Evolutionary conservation across 805 yeast genomes (phyloP).

Genomic region (Suhomyces sp.): DNA sequence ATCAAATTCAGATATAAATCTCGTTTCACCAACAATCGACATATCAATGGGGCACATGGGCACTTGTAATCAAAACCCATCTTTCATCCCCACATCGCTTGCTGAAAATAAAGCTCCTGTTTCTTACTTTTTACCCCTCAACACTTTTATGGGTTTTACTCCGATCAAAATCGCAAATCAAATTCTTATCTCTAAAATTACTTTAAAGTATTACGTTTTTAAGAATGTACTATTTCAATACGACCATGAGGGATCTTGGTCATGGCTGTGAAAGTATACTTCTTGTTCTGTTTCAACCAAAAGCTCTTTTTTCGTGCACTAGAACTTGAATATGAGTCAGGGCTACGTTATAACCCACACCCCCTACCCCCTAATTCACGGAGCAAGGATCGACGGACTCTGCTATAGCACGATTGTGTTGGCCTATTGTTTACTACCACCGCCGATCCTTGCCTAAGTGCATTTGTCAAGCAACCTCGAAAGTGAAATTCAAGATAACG

Average conservation of each 20-base stretch:
- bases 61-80: background rate
- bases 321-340: background rate
- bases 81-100: background rate
- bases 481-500: background rate
- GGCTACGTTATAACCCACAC: background rate
- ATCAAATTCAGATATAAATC: background rate
- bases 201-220: background rate
- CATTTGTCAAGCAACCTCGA: background rate
- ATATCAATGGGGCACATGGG: background rate
- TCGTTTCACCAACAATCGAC: background rate
- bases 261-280: background rate
- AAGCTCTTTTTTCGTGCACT: background rate
- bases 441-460: background rate
- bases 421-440: background rate
- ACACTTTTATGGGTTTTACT: background rate
- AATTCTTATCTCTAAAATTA: background rate
- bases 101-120: background rate
- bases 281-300: background rate
- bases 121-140: background rate
- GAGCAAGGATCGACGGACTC: background rate
- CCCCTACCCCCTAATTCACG: background rate
- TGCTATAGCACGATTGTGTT: background rate
- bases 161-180: background rate
- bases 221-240: background rate
- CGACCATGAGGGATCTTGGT: background rate